These are phyloP conservation scores for Elongisporangium undulatum DNA, from an alignment of 352 stramenopile species.

Conservation along the genomic window DNA sequence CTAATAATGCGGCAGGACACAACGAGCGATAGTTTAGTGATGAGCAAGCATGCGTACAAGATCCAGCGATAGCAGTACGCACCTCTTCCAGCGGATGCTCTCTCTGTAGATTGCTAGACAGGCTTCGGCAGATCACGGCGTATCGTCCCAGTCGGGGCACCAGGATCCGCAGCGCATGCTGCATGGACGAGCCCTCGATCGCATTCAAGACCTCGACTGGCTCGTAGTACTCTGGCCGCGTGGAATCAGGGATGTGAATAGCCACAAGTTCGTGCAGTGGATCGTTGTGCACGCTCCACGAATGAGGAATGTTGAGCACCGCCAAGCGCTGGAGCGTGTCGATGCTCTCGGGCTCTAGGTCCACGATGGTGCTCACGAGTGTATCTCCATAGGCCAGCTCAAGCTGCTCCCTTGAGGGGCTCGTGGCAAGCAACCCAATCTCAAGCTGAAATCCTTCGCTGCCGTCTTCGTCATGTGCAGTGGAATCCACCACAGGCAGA, in stretches of 20 bases:
- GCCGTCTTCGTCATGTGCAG: neutral
- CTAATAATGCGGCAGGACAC: neutral
- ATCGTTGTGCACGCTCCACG: neutral
- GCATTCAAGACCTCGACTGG: neutral
- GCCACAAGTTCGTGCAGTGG: neutral
- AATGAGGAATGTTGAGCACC: neutral
- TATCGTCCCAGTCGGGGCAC: conserved; percentile 1
- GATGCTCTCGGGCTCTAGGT: neutral
- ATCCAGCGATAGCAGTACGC: neutral
- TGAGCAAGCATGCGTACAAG: neutral
- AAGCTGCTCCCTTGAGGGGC: neutral
- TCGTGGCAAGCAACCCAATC: neutral
- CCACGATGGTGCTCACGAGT: neutral
- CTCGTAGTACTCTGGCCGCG: neutral
- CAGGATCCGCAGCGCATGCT: neutral
- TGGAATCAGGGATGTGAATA: neutral
- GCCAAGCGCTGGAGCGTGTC: neutral
- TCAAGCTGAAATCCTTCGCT: neutral
- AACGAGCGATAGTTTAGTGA: neutral
- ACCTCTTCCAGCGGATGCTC: conserved; percentile 13
- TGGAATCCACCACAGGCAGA: neutral
- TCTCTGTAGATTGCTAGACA: conserved; percentile 6
- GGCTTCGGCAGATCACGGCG: conserved; percentile 7
- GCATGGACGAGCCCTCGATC: neutral
- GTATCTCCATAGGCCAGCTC: neutral